phyloP scores from a whole-genome alignment of 176 grass and related monocot species.

The Zizania latifolia region DNA sequence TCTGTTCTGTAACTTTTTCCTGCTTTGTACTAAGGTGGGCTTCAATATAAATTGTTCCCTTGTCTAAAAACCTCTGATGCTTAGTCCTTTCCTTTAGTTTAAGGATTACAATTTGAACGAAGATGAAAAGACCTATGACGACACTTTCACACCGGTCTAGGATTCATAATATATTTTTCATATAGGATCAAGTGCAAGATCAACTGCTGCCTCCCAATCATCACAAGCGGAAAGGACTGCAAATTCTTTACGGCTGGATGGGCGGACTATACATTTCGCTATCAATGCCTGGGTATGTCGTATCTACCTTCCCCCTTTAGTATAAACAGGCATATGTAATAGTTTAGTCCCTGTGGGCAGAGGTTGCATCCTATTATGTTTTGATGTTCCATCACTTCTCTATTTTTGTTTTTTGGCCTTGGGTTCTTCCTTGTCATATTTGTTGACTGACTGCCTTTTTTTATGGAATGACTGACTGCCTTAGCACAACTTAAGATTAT shows the following conservation, averaged over 20 bases:
- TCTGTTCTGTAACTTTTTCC: too few relatives aligned
- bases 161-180: conserved; percentile 21
- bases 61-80: background rate
- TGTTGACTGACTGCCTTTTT: too few relatives aligned
- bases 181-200: conserved; percentile 54
- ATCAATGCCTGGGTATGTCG: conserved; percentile 84
- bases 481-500: background rate
- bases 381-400: background rate
- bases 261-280: conserved; percentile 71
- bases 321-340: background rate
- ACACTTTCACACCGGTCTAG: conserved; percentile 1
- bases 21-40: background rate
- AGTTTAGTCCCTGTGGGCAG: background rate
- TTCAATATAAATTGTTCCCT: background rate
- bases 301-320: background rate
- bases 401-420: background rate
- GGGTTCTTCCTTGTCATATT: background rate
- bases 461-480: background rate
- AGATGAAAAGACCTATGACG: background rate
- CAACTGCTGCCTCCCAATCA: conserved; percentile 26
- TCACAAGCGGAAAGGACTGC: conserved; percentile 40
- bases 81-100: conserved; percentile 12
- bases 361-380: background rate
- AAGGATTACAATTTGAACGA: conserved; percentile 3
- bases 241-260: conserved; percentile 56